Evolutionary conservation across 352 stramenopile species (phyloP).

Genomic region (Phytophthora fragariae): DNA sequence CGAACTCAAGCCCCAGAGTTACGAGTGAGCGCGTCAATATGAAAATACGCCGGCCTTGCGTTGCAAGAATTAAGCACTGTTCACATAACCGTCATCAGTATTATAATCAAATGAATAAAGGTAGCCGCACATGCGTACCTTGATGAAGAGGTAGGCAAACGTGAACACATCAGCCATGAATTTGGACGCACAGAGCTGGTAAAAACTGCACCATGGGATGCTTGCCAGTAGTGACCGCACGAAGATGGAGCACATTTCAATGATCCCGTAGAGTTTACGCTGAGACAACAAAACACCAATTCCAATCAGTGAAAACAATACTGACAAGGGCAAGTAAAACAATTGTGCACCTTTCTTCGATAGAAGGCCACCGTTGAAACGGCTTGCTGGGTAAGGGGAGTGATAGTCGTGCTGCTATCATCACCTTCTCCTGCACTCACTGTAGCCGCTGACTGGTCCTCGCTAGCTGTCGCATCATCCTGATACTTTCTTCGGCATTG

Average conservation of each 20-base stretch:
- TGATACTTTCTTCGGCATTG: slow-evolving; percentile 33
- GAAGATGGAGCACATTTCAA: slow-evolving; percentile 81
- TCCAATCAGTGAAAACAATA: neutral
- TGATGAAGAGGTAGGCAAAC: slow-evolving; percentile 80
- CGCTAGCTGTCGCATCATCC: slow-evolving; percentile 11
- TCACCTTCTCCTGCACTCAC: slow-evolving; percentile 16
- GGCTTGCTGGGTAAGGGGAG: slow-evolving; percentile 30
- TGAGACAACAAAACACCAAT: slow-evolving; percentile 20
- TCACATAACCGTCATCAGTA: neutral
- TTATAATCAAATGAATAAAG: neutral
- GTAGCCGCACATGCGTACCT: slow-evolving; percentile 43
- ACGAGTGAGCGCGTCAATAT: slow-evolving; percentile 63
- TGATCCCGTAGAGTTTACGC: slow-evolving; percentile 80
- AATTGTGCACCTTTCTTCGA: slow-evolving; percentile 66
- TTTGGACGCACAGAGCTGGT: slow-evolving; percentile 76
- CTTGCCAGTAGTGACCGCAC: slow-evolving; percentile 62
- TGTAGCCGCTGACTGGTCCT: slow-evolving; percentile 7
- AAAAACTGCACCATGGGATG: slow-evolving; percentile 83
- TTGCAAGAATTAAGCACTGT: slow-evolving; percentile 65
- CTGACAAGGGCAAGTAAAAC: neutral
- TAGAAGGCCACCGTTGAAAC: slow-evolving; percentile 63
- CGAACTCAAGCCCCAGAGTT: slow-evolving; percentile 72
- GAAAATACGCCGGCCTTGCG: slow-evolving; percentile 61
- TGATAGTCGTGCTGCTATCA: slow-evolving; percentile 5
- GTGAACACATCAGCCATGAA: slow-evolving; percentile 80